These are phyloP conservation scores for Xylaria sp. DNA, from an alignment of 2,329 filamentous ascomycete species.

Conservation along the genomic window DNA sequence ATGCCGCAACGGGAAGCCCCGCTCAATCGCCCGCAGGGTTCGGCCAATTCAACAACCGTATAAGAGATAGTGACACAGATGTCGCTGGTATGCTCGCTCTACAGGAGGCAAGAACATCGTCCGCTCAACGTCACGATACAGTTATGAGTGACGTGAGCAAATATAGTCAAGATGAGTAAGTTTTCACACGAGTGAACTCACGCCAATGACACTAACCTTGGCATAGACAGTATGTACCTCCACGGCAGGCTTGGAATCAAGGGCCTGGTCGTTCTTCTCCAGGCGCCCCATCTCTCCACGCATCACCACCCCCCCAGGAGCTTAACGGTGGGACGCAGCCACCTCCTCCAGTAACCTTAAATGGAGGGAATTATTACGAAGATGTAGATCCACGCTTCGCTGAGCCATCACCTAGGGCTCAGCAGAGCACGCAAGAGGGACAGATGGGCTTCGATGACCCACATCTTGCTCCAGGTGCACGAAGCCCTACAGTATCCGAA, in stretches of 20 bases:
- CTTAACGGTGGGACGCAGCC: slow-evolving; percentile 52
- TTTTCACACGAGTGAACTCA: slow-evolving; percentile 36
- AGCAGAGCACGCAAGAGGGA: slow-evolving; percentile 45
- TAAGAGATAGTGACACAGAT: slow-evolving; percentile 75
- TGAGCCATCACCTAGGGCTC: slow-evolving; percentile 51
- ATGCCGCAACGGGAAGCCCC: slow-evolving; percentile 71
- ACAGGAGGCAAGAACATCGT: slow-evolving; percentile 64
- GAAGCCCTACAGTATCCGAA: slow-evolving; percentile 82
- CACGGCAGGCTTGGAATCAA: slow-evolving; percentile 67
- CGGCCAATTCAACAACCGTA: slow-evolving; percentile 58
- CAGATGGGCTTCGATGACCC: slow-evolving; percentile 71
- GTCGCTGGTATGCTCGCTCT: slow-evolving; percentile 79
- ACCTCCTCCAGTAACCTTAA: slow-evolving; percentile 46
- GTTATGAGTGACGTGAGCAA: slow-evolving; percentile 74
- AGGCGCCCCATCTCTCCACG: slow-evolving; percentile 58
- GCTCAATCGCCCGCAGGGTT: slow-evolving; percentile 55
- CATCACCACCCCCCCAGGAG: slow-evolving; percentile 52
- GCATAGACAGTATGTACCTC: slow-evolving; percentile 64
- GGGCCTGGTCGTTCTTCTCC: slow-evolving; percentile 58
- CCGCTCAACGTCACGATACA: slow-evolving; percentile 58
- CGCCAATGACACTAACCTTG: slow-evolving; percentile 52
- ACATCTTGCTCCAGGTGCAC: slow-evolving; percentile 63
- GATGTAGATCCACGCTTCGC: slow-evolving; percentile 92
- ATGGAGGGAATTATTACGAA: slow-evolving; percentile 78
- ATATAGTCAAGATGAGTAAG: slow-evolving; percentile 81